Evolutionary conservation across 257 asterid genomes (phyloP), one percentile per base, ranked within the genome.

Genomic region (Nicotiana benthamiana): DNA sequence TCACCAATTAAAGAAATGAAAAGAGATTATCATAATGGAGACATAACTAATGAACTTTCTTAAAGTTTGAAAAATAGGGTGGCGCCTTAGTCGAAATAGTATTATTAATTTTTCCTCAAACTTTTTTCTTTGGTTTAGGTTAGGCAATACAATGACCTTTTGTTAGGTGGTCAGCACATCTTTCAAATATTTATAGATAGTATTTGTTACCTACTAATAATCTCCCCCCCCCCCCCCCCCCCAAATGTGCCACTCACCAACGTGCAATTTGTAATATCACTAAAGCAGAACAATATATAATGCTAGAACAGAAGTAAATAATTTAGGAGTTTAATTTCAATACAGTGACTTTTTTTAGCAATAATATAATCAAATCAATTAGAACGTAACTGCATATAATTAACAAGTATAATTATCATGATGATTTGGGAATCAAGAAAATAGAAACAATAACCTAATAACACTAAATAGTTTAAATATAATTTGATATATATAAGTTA

Each of bases 91-190:
- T 52, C 56, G 30, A 64, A 64, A 40, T 5, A 3, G 7, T 53
- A 12, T 52, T 15, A 3, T 12, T 1, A 52, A 13, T 6, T 66
- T 16, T 48, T 12, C 16, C 59, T 22, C 78, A 24, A 11, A 3
- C 15, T 16, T 75, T 61, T 75, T 62, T 40, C 75, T 9, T 34
- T 13, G 36, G 46, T 46, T 56, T 56, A 63, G 51, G 54, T 64
- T 74, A 74, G 75, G 56, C 62, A 85, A 84, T 56, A 80, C 16
- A 70, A 74, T 82, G 70, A 59, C 81, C 65, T 51, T 48, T n/a
- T 76, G 46, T 80, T 82, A 82, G 86, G 81, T 84, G 82, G 88
- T 80, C 78, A 79, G 79, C 77, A 82, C 26, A 84, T 82, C 85
- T 75, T 75, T 83, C 84, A 77, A 64, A 79, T 80, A 79, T 82